A percentile compares a stretch with the other conserved stretches of the same genome.
phyloP scores from a whole-genome alignment of 306 rosid species.

The Mimosa pudica region DNA sequence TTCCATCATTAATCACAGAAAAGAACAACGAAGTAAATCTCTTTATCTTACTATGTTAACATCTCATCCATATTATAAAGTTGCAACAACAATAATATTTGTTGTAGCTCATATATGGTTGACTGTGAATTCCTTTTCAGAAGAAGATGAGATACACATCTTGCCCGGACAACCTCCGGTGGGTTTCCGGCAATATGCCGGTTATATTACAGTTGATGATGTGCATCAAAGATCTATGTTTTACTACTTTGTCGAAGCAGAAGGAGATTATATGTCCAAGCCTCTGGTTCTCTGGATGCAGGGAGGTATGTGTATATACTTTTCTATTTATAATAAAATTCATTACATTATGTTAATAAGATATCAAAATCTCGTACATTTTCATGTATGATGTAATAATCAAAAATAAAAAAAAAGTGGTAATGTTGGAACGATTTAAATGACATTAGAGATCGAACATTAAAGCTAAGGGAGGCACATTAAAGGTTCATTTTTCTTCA shows the following conservation, averaged over 20 bases:
- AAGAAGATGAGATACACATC: conserved; percentile 47
- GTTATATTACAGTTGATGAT: conserved; percentile 71
- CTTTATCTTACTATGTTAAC: conserved; percentile 40
- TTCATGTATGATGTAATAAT: no score
- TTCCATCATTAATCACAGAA: background rate
- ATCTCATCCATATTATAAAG: conserved; percentile 31
- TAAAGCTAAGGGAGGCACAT: no score
- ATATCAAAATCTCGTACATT: no score
- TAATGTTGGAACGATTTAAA: no score
- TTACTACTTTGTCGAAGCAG: conserved; percentile 3
- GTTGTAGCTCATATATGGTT: background rate
- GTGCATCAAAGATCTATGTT: conserved; percentile 40
- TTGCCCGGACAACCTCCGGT: conserved; percentile 82
- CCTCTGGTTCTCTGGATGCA: conserved; percentile 84
- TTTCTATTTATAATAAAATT: background rate
- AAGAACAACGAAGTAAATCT: background rate
- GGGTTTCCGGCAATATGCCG: conserved; percentile 68
- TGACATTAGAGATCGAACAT: no score
- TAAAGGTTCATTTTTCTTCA: no score
- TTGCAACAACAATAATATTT: conserved; percentile 30
- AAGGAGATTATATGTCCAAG: conserved; percentile 61
- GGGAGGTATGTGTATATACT: conserved; percentile 26
- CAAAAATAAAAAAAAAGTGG: no score
- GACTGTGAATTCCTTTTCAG: background rate
- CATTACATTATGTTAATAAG: no score